A percentile compares a stretch with the other conserved stretches of the same genome.
These are phyloP conservation scores for Boletus reticuloceps DNA, from an alignment of 768 basidiomycete species.

Conservation along the genomic window DNA sequence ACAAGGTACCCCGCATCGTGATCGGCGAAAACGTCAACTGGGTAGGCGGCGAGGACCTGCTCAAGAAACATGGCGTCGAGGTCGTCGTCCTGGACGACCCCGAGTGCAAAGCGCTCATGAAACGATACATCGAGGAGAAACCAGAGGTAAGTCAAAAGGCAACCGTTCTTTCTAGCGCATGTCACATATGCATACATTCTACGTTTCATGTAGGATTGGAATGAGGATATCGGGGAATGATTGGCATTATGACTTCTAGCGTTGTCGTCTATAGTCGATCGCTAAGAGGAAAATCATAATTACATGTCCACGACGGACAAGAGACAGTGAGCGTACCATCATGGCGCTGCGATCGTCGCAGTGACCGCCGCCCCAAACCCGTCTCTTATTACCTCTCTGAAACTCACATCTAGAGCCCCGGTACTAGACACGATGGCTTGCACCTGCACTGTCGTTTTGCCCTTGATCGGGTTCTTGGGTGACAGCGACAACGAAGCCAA, in stretches of 20 bases:
- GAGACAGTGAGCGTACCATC: constrained; percentile 5
- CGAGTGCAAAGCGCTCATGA: constrained; percentile 55
- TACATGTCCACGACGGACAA: background rate
- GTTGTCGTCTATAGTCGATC: constrained; percentile 4
- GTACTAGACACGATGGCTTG: constrained; percentile 34
- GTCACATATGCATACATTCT: constrained; percentile 5
- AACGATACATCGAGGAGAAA: constrained; percentile 50
- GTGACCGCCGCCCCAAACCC: constrained; percentile 34
- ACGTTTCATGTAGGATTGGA: constrained; percentile 45
- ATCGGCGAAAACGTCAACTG: constrained; percentile 62
- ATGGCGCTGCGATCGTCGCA: constrained; percentile 24
- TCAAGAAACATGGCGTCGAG: constrained; percentile 53
- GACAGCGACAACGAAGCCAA: constrained; percentile 38
- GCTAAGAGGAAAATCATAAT: background rate
- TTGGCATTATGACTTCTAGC: background rate
- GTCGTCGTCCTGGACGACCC: constrained; percentile 46
- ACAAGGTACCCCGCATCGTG: constrained; percentile 62
- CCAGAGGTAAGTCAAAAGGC: constrained; percentile 42
- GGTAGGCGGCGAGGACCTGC: constrained; percentile 51
- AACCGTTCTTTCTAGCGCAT: constrained; percentile 5
- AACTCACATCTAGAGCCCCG: constrained; percentile 37
- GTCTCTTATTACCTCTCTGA: constrained; percentile 37
- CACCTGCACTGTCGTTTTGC: constrained; percentile 52
- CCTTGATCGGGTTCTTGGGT: constrained; percentile 39
- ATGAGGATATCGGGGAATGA: constrained; percentile 58